Conservation (phyloP, 169 alveolate species). For the Hepatocystis sp. region DNA sequence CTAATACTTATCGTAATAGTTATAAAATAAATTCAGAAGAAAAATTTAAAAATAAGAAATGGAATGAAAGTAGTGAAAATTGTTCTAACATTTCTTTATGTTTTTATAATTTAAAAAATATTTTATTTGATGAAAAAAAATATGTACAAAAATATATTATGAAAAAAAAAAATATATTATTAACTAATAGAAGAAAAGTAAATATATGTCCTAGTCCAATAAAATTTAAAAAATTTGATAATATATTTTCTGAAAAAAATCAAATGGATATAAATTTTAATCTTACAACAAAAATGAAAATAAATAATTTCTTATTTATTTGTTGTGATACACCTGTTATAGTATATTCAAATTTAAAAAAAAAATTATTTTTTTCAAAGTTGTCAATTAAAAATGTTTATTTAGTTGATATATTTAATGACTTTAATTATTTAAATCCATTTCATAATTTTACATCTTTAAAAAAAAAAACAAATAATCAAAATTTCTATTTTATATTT, state of each 20-base stretch:
- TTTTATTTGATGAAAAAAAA: conserved; percentile 55
- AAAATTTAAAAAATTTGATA: conserved; percentile 20
- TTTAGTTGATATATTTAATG: conserved; percentile 58
- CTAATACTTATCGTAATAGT: too few relatives aligned
- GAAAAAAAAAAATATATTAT: conserved; percentile 9
- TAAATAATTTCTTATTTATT: conserved; percentile 46
- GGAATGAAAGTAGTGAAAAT: too few relatives aligned
- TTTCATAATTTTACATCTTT: conserved; percentile 47
- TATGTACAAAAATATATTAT: conserved; percentile 45
- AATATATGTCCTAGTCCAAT: conserved; percentile 29
- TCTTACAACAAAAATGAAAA: background rate
- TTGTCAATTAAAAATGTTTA: conserved; percentile 55
- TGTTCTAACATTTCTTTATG: conserved; percentile 12
- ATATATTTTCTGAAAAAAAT: conserved; percentile 38
- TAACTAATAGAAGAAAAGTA: conserved; percentile 48
- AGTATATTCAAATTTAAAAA: conserved; percentile 43
- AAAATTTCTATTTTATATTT: conserved; percentile 51
- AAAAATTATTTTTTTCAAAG: conserved; percentile 41
- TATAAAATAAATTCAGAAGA: too few relatives aligned
- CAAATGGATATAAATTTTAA: conserved; percentile 31
- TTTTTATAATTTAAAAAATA: conserved; percentile 29
- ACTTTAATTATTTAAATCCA: conserved; percentile 63
- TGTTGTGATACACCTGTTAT: conserved; percentile 65
- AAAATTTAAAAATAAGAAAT: too few relatives aligned
- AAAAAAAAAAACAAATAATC: conserved; percentile 45